Base-by-base conservation (phyloP, 1,284 basidiomycete species). In the Neotropicomus parvogracilis region DNA sequence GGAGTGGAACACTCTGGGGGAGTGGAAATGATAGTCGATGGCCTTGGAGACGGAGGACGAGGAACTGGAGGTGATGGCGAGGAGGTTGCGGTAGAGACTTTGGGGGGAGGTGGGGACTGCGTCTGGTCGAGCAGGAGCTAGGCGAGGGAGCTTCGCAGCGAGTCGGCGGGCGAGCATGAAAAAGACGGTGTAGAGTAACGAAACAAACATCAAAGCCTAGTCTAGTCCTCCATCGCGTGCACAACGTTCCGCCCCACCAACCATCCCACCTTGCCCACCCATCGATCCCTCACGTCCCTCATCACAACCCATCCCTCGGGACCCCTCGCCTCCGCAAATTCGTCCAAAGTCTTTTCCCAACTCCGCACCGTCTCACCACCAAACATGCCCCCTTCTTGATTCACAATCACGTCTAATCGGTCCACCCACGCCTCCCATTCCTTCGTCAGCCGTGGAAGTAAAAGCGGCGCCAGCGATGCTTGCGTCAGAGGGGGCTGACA, bases 381-480 rank as follows among this genome's bases (percentile, higher is more conserved):
- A 63, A 88, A 89, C 87, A 91, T 88, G 5, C 85, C 80, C 6
- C 79, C 84, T 54, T 85, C 73, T n/a, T 68, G 71, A 59, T 90
- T 89, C 3, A 87, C 83, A 10, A 77, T 67, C 16, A 78, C 70
- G 56, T 88, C 83, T 26, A 90, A 73, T 37, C 74, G 75, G 36
- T 79, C 72, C n/a, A 88, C 72, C 88, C 88, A 91, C 12, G 79
- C 80, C 41, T 70, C 75, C 88, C 88, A 91, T 63, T 91, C 88
- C 37, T 80, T 74, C 10, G 72, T 57, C 31, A 91, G 66, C 13
- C 85, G 81, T 2, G 79, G 77, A 43, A 82, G 69, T 4, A 89
- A 65, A 43, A 77, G 64, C 7, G 79, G 79, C 8, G 67, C 71
- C 19, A 90, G 69, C 34, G 77, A 75, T 9, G 75, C 69, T 55